Percentiles rank a stretch among this genome's conserved stretches.
Conservation (phyloP, 2,329 filamentous ascomycete species). For the Diplodia sapinea region DNA sequence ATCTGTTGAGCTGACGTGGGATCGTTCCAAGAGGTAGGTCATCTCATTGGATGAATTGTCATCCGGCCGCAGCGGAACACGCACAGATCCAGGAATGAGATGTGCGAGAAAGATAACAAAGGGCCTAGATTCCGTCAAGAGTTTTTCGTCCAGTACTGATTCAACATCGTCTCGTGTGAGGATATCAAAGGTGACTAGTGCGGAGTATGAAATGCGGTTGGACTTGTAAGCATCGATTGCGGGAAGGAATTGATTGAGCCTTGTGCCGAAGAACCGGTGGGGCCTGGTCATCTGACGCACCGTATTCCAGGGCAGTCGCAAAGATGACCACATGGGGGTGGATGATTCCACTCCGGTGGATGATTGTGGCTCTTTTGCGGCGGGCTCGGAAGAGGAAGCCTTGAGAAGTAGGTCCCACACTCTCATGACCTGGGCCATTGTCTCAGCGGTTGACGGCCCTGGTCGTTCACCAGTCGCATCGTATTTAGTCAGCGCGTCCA, state of each 20-base stretch:
- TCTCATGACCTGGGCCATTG: not conserved
- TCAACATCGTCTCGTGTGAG: conserved; percentile 35
- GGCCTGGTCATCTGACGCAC: not conserved
- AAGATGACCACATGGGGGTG: conserved; percentile 10
- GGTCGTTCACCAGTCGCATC: not conserved
- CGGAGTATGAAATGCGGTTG: conserved; percentile 34
- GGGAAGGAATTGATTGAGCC: not conserved
- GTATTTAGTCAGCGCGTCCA: conserved; percentile 33
- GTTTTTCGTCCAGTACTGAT: conserved; percentile 33
- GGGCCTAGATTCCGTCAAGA: conserved; percentile 38
- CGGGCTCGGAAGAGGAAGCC: not conserved
- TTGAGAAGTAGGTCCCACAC: conserved; percentile 4
- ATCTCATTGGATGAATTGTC: not conserved
- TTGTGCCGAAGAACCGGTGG: not conserved
- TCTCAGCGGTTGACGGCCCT: not conserved
- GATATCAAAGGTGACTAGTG: conserved; percentile 42
- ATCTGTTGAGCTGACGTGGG: not conserved
- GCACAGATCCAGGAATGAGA: not conserved
- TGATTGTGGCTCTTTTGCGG: not conserved
- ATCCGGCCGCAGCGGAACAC: not conserved
- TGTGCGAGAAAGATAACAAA: conserved; percentile 39
- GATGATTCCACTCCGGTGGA: not conserved
- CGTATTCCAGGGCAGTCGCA: not conserved
- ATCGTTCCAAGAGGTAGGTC: not conserved
- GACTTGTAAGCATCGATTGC: not conserved